A percentile compares a stretch with the other conserved stretches of the same genome.
Evolutionary conservation across 805 yeast genomes (phyloP).

Genomic region (Kluyveromyces dobzhanskii): DNA sequence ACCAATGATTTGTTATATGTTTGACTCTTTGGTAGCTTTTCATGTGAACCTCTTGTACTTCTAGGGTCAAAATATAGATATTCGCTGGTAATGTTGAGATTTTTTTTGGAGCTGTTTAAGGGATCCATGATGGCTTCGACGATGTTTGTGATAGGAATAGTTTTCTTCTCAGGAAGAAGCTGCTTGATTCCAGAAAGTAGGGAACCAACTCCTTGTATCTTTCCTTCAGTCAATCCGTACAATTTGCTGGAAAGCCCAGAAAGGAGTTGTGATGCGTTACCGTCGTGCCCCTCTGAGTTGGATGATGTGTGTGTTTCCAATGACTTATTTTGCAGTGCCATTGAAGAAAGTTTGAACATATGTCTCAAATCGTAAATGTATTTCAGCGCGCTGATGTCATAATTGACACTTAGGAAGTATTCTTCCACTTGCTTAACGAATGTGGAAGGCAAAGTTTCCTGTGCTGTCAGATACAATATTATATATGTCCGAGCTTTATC

Average conservation of each 20-base stretch:
- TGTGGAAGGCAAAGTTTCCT: slow-evolving; percentile 35
- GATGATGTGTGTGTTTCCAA: slow-evolving; percentile 25
- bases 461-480: slow-evolving; percentile 55
- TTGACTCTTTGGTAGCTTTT: slow-evolving; percentile 81
- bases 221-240: slow-evolving; percentile 76
- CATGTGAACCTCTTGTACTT: slow-evolving; percentile 76
- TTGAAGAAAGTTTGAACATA: slow-evolving; percentile 45
- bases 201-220: slow-evolving; percentile 79
- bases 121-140: slow-evolving; percentile 93
- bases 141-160: slow-evolving; percentile 80
- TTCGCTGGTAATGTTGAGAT: slow-evolving; percentile 74
- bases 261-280: slow-evolving; percentile 46
- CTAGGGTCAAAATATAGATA: slow-evolving; percentile 87
- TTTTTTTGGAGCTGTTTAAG: slow-evolving; percentile 46
- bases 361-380: slow-evolving; percentile 81
- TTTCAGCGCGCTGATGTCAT: slow-evolving; percentile 54
- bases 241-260: slow-evolving; percentile 68
- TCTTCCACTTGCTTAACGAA: slow-evolving; percentile 54
- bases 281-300: slow-evolving; percentile 22
- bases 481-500: slow-evolving; percentile 88
- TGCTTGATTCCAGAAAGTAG: slow-evolving; percentile 82
- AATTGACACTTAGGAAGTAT: slow-evolving; percentile 47
- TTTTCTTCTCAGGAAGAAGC: slow-evolving; percentile 78
- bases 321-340: slow-evolving; percentile 30
- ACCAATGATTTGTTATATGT: slow-evolving; percentile 75